phyloP scores from a whole-genome alignment of 495 filamentous ascomycete species.

The Daldinia grandis region DNA sequence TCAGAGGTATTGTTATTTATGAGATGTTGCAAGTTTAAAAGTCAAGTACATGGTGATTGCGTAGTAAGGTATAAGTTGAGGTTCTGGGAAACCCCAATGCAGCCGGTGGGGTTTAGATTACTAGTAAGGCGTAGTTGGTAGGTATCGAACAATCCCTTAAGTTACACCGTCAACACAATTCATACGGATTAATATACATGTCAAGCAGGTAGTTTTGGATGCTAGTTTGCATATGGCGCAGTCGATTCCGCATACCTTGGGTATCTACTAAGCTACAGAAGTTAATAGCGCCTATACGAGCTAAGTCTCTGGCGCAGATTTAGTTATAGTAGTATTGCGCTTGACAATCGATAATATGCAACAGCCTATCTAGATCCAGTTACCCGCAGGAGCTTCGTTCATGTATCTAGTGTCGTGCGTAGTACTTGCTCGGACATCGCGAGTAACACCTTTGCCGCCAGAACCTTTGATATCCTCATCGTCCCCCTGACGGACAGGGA shows the following conservation, averaged over 20 bases:
- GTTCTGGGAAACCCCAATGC: neutral
- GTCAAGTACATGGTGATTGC: neutral
- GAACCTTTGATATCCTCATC: neutral
- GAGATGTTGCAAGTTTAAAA: neutral
- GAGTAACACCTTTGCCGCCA: neutral
- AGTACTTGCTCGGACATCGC: neutral
- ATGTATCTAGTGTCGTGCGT: neutral
- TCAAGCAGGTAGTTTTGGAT: neutral
- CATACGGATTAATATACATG: neutral
- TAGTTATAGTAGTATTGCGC: neutral
- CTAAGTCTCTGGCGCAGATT: neutral
- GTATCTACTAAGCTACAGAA: neutral
- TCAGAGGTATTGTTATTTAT: neutral
- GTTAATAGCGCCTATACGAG: slow-evolving; percentile 4
- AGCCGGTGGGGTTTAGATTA: slow-evolving; percentile 27
- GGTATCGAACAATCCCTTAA: neutral
- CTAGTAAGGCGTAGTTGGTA: slow-evolving; percentile 1
- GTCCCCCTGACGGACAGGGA: slow-evolving; percentile 4
- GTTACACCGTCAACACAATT: neutral
- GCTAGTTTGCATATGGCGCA: neutral
- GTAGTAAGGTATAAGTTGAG: slow-evolving; percentile 15
- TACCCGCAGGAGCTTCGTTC: slow-evolving; percentile 26
- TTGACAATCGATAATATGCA: neutral
- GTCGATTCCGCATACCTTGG: neutral
- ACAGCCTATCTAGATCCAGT: slow-evolving; percentile 38